Conservation (phyloP, 345 rosid species). For the Pistacia atlantica region DNA sequence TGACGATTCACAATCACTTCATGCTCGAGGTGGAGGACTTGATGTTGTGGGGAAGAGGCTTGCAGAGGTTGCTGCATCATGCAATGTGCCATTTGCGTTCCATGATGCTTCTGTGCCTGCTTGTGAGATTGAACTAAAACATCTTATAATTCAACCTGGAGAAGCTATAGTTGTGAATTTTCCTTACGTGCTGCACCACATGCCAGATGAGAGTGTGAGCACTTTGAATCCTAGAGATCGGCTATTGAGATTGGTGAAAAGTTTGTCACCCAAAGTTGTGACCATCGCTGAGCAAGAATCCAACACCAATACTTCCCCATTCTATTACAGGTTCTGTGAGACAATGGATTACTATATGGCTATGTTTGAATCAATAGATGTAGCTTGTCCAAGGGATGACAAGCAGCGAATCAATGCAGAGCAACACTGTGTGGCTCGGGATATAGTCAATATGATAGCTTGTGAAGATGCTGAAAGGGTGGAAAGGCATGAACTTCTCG, state of each 20-base stretch:
- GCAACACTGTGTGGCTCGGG: conserved; percentile 86
- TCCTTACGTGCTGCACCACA: conserved; percentile 89
- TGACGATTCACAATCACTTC: conserved; percentile 87
- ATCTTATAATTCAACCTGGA: conserved; percentile 62
- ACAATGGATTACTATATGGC: conserved; percentile 75
- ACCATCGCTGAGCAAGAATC: conserved; percentile 84
- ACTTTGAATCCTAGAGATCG: conserved; percentile 77
- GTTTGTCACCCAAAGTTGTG: conserved; percentile 76
- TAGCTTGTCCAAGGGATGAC: conserved; percentile 54
- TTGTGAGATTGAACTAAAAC: conserved; percentile 58
- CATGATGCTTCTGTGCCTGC: conserved; percentile 75
- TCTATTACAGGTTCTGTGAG: conserved; percentile 60
- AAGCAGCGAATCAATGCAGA: conserved; percentile 72
- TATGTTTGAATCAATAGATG: conserved; percentile 82
- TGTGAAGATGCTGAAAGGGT: conserved; percentile 81
- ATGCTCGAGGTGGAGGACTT: conserved; percentile 96
- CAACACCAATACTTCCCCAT: conserved; percentile 79
- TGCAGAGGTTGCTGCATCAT: conserved; percentile 43
- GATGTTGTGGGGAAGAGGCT: conserved; percentile 66
- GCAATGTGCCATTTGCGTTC: conserved; percentile 77
- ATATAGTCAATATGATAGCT: conserved; percentile 86
- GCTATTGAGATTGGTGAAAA: conserved; percentile 75
- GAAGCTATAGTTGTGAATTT: conserved; percentile 87
- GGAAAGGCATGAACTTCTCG: conserved; percentile 76
- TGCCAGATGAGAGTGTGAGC: conserved; percentile 97